Evolutionary conservation across 164 flowering plant species (phyloP), one percentile per base, ranked within the genome.

Genomic region (Euptelea pleiosperma): DNA sequence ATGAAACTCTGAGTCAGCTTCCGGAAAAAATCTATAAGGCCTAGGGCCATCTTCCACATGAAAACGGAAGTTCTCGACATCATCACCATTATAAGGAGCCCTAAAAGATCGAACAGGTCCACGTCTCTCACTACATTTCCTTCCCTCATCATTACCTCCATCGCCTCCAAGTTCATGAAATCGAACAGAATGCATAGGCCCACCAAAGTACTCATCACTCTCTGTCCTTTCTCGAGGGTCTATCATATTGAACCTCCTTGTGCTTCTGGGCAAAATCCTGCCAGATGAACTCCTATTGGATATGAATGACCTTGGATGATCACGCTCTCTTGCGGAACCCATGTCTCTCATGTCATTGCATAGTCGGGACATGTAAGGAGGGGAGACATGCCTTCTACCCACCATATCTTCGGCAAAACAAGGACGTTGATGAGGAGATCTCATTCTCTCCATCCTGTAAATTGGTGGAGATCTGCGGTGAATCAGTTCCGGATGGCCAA

Each of bases 191-290:
- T 51, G 76, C 52, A 70, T 34, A 8, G 76, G 70, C 35, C 73
- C 75, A 37, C 60, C 73, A 62, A 73, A 67, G 59, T 55, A 82
- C n/a, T 74, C 75, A 46, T 82, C 81, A 25, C 28, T 47, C 15
- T 80, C 84, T 30, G 56, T 54, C 66, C 84, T 72, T 62, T 75
- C 86, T 58, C 77, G 77, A 47, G 72, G 75, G 42, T 76, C 82
- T 8, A 72, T 25, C 21, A 69, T 62, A 40, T 74, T 75, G 62
- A 67, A 71, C 63, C 87, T 73, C 57, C 83, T 65, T 42, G 52
- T 60, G 57, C 63, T 74, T 71, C 81, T 71, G 0, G 62, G 68
- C 45, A 80, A 60, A 46, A 70, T 47, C 52, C 78, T 66, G 15
- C 61, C 75, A 62, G 86, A 52, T 39, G 80, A 80, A 52, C 75